Evolutionary conservation across 2,329 filamentous ascomycete species (phyloP), one percentile per base, ranked within the genome.

Genomic region (Xylaria sp.): DNA sequence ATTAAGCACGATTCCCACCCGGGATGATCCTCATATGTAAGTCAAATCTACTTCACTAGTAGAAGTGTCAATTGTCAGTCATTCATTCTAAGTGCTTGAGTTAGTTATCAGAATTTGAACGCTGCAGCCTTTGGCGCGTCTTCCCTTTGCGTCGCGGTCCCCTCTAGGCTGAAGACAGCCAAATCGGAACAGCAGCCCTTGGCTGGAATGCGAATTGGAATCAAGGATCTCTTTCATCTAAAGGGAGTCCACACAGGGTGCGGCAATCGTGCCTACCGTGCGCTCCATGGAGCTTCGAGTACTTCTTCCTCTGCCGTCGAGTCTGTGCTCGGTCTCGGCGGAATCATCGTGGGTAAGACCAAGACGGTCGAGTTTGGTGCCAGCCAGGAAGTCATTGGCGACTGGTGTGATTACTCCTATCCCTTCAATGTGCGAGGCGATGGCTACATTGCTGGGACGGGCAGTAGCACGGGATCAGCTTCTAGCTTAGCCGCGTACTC

Each of bases 201-300:
- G 8, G 62, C 55, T 36, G 62, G 62, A 36, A 39, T 64, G 30
- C 17, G 62, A 53, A 39, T 64, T 53, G 30, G 45, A 14, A 36
- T 64, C 11, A 64, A 64, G 47, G 62, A 64, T 36, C 32, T 64
- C 34, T 64, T 64, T n/a, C 55, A 64, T 48, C 27, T 64, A 24
- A 59, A 54, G 36, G 62, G 47, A 17, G 62, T 64, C 19, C 32
- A 42, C 8, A 64, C 62, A 9, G 27, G 32, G 19, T 42, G 39
- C 19, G 55, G 62, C 4, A 64, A 64, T 59, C 62, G 62, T 27
- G 62, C 62, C 19, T 64, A 64, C 24, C 32, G 39, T 42, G 39
- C 21, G 17, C 53, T 64, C 8, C 34, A 64, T 14, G 53, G n/a
- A 24, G 42, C 11, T 14, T 45, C n/a, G 14, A 19, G 42, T 4